Evolutionary conservation across 2,329 filamentous ascomycete species (phyloP).

Genomic region (Curvularia sp.): DNA sequence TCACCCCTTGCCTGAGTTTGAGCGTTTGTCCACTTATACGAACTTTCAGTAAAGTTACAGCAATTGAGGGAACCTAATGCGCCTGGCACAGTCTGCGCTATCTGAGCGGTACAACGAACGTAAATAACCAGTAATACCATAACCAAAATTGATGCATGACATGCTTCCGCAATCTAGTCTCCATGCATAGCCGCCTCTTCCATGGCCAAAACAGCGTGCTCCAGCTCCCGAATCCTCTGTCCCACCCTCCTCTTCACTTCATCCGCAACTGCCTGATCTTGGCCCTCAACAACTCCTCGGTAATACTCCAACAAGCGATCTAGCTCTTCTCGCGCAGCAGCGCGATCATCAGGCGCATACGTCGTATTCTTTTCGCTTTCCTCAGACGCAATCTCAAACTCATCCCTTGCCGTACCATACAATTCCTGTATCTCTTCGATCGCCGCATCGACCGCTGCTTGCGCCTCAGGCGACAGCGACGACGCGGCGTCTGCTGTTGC

Average conservation of each 20-base stretch:
- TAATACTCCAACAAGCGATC: constrained; percentile 58
- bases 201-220: constrained; percentile 59
- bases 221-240: constrained; percentile 60
- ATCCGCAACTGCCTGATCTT: constrained; percentile 53
- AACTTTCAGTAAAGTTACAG: constrained; percentile 1
- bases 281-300: constrained; percentile 50
- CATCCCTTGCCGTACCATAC: constrained; percentile 50
- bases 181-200: constrained; percentile 60
- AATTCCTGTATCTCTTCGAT: constrained; percentile 49
- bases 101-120: neutral
- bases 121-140: neutral
- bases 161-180: constrained; percentile 45
- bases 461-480: constrained; percentile 29
- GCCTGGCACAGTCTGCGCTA: neutral
- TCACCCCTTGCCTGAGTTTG: constrained; percentile 10
- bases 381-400: constrained; percentile 60
- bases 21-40: constrained; percentile 8
- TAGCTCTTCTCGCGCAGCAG: constrained; percentile 61
- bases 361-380: constrained; percentile 62
- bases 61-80: neutral
- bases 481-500: constrained; percentile 11
- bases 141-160: neutral
- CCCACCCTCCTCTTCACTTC: constrained; percentile 61
- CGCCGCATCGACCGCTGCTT: constrained; percentile 35
- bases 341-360: constrained; percentile 62